Evolutionary conservation across 805 yeast species (phyloP).

Genomic region (Blastobotrys terrestris): DNA sequence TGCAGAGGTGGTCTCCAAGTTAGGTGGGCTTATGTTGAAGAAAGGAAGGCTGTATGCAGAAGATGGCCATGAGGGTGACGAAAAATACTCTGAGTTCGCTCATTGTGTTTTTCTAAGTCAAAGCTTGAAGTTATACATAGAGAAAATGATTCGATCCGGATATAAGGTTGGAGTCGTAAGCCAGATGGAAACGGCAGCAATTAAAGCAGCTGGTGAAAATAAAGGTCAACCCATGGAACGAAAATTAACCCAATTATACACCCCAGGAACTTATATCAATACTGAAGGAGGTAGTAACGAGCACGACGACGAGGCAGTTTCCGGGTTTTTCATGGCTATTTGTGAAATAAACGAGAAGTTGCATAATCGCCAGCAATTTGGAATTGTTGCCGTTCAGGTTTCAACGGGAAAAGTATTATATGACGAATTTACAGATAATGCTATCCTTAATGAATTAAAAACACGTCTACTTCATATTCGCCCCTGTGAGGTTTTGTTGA

Average conservation of each 20-base stretch:
- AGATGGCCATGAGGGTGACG: slow-evolving; percentile 41
- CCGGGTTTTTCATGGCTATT: slow-evolving; percentile 26
- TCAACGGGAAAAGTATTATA: slow-evolving; percentile 68
- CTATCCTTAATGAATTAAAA: slow-evolving; percentile 55
- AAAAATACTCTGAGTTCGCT: slow-evolving; percentile 54
- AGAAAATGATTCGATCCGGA: slow-evolving; percentile 64
- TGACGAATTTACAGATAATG: slow-evolving; percentile 63
- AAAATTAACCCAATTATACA: slow-evolving; percentile 62
- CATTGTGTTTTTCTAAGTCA: slow-evolving; percentile 81
- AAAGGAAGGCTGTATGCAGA: slow-evolving; percentile 60
- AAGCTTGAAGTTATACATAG: slow-evolving; percentile 67
- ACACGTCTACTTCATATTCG: slow-evolving; percentile 67
- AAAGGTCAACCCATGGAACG: slow-evolving; percentile 59
- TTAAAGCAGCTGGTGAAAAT: slow-evolving; percentile 50
- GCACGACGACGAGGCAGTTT: background rate
- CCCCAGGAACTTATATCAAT: slow-evolving; percentile 80
- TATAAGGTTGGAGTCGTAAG: slow-evolving; percentile 81
- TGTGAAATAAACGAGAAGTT: slow-evolving; percentile 9
- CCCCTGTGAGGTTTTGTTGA: slow-evolving; percentile 66
- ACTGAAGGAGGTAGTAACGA: background rate
- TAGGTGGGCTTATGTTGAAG: slow-evolving; percentile 53
- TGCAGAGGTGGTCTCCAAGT: slow-evolving; percentile 61
- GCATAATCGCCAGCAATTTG: slow-evolving; percentile 23
- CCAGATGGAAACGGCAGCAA: slow-evolving; percentile 75
- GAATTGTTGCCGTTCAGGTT: slow-evolving; percentile 61